Conservation (phyloP, 805 yeast genomes). For the Suhomyces sp. region DNA sequence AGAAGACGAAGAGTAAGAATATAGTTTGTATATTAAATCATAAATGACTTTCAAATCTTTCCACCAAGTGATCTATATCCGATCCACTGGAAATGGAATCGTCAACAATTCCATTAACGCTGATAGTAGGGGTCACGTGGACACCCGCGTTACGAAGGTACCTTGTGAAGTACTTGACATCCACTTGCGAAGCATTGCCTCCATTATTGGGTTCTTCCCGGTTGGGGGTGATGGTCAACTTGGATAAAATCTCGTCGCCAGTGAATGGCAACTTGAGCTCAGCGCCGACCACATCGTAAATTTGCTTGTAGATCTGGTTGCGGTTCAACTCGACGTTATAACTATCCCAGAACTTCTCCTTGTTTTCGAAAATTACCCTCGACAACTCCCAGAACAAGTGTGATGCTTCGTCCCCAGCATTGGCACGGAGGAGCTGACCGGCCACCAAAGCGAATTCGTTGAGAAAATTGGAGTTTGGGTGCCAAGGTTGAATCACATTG, state of each 20-base stretch:
- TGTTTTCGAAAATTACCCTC: slow-evolving; percentile 52
- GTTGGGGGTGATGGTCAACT: slow-evolving; percentile 33
- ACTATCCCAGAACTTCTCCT: slow-evolving; percentile 58
- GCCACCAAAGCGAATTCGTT: slow-evolving; percentile 74
- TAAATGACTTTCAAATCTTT: slow-evolving; percentile 31
- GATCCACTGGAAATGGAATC: slow-evolving; percentile 62
- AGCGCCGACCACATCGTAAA: slow-evolving; percentile 38
- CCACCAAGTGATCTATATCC: slow-evolving; percentile 43
- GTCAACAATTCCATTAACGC: slow-evolving; percentile 63
- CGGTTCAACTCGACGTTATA: slow-evolving; percentile 54
- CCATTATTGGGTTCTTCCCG: slow-evolving; percentile 40
- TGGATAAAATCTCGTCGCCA: slow-evolving; percentile 30
- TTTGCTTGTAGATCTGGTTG: slow-evolving; percentile 50
- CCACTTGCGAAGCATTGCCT: slow-evolving; percentile 59
- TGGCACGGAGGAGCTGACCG: slow-evolving; percentile 55
- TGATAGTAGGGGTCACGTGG: slow-evolving; percentile 82
- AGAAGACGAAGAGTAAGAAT: slow-evolving; percentile 15
- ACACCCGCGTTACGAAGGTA: slow-evolving; percentile 73
- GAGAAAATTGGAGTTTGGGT: slow-evolving; percentile 63
- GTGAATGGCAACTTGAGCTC: slow-evolving; percentile 28
- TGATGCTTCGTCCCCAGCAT: slow-evolving; percentile 19
- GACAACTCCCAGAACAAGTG: slow-evolving; percentile 47
- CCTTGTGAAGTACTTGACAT: slow-evolving; percentile 70
- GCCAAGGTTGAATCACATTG: slow-evolving; percentile 91
- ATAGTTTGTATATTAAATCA: slow-evolving; percentile 9